phyloP scores from a whole-genome alignment of 306 rosid species.

The Biancaea sappan region DNA sequence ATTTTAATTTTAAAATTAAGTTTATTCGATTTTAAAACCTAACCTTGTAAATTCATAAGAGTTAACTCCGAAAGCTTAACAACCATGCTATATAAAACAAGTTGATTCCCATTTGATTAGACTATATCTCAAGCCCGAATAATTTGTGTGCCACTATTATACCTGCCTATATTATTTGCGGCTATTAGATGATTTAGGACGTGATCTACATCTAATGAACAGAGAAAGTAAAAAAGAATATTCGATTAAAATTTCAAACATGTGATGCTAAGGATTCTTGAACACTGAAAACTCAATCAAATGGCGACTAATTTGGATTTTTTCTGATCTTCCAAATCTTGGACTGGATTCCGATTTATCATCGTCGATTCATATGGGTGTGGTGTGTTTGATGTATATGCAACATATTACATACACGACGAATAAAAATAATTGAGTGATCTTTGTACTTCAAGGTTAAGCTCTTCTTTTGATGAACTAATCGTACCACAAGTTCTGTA shows the following conservation, averaged over 20 bases:
- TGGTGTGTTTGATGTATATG: not conserved
- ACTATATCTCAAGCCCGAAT: constrained; percentile 11
- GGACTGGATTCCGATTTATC: not conserved
- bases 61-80: too few relatives aligned
- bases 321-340: constrained; percentile 5
- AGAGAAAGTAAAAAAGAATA: not conserved
- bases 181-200: constrained; percentile 17
- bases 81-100: not conserved
- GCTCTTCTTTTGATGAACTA: not conserved
- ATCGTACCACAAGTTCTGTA: not conserved
- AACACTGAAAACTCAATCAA: not conserved
- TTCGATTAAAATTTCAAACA: not conserved
- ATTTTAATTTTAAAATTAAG: too few relatives aligned
- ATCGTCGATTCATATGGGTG: not conserved
- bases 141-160: not conserved
- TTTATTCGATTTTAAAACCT: too few relatives aligned
- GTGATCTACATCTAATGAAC: not conserved
- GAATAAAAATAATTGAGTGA: not conserved
- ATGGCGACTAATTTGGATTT: not conserved
- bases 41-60: too few relatives aligned
- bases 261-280: constrained; percentile 3
- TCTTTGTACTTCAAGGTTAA: not conserved
- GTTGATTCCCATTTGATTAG: constrained; percentile 12
- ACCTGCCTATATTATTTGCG: not conserved
- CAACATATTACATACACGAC: too few relatives aligned